Conservation (phyloP, 139 green algal genomes). For the Asterochloris sp. region DNA sequence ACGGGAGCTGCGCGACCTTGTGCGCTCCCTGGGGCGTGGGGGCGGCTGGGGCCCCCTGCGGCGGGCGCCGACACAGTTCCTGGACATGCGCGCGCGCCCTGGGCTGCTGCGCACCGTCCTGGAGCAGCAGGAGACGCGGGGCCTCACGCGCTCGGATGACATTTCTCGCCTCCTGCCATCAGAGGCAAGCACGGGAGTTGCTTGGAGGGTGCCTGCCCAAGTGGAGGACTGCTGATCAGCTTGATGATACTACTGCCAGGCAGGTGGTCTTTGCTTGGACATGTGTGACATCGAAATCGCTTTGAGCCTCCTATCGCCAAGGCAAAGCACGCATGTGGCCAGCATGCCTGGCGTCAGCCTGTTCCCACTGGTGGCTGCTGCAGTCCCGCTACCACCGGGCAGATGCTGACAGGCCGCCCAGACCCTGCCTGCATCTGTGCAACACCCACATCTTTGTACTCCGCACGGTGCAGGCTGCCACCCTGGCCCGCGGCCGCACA, state of each 20-base stretch:
- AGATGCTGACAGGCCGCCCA: too few relatives aligned
- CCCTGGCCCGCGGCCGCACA: constrained; percentile 60
- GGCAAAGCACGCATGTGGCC: too few relatives aligned
- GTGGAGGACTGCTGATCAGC: too few relatives aligned
- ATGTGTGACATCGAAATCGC: too few relatives aligned
- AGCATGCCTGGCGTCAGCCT: too few relatives aligned
- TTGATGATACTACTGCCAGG: too few relatives aligned
- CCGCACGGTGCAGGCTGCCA: constrained; percentile 37
- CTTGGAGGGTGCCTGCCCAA: too few relatives aligned
- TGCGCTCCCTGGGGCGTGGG: constrained; percentile 73
- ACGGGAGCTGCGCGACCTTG: constrained; percentile 81
- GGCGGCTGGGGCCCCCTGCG: constrained; percentile 82
- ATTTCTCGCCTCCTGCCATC: constrained; percentile 78
- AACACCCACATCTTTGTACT: neutral
- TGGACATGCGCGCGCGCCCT: constrained; percentile 55
- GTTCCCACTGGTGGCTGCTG: too few relatives aligned
- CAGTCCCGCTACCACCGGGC: too few relatives aligned
- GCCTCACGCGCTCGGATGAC: constrained; percentile 80
- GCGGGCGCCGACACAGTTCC: constrained; percentile 57
- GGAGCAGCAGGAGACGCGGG: constrained; percentile 83
- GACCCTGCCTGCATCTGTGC: neutral
- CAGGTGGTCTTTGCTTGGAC: too few relatives aligned
- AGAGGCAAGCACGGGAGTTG: neutral
- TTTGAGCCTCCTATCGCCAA: too few relatives aligned
- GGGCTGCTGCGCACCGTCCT: constrained; percentile 79